Evolutionary conservation across 805 yeast species (phyloP).

Genomic region (Pichia gijzeniarum): DNA sequence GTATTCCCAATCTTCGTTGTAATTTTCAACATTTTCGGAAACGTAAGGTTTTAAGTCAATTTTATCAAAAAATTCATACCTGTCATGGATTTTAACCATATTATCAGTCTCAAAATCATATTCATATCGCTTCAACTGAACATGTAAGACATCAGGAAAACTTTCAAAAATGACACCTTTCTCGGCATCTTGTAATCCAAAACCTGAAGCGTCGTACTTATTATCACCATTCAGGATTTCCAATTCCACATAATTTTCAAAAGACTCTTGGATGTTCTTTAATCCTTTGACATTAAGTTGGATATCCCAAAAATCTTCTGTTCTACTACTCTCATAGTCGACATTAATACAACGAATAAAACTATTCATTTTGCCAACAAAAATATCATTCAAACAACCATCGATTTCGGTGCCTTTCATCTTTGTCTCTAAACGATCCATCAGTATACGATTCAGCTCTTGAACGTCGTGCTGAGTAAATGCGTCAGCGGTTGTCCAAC

Average conservation of each 20-base stretch:
- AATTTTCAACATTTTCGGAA: constrained; percentile 45
- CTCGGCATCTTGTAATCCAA: constrained; percentile 90
- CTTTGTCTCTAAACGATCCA: constrained; percentile 86
- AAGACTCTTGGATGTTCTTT: constrained; percentile 64
- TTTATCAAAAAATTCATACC: constrained; percentile 79
- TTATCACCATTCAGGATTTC: constrained; percentile 93
- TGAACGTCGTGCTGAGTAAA: constrained; percentile 98
- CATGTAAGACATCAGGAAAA: constrained; percentile 88
- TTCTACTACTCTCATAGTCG: constrained; percentile 84
- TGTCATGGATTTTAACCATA: constrained; percentile 85
- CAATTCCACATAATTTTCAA: constrained; percentile 78
- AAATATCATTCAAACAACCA: constrained; percentile 67
- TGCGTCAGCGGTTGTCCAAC: constrained; percentile 95
- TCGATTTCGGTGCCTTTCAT: constrained; percentile 87
- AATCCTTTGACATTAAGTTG: constrained; percentile 89
- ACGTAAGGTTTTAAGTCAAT: constrained; percentile 77
- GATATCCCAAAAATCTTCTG: constrained; percentile 97
- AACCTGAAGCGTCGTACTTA: constrained; percentile 86
- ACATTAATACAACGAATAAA: constrained; percentile 89
- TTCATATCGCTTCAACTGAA: constrained; percentile 91
- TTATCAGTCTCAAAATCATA: constrained; percentile 87
- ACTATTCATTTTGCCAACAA: constrained; percentile 96
- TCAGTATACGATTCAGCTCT: constrained; percentile 87
- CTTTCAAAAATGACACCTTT: constrained; percentile 90
- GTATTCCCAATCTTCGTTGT: constrained; percentile 64